A percentile compares a stretch with the other conserved stretches of the same genome.
Conservation (phyloP, 1,284 basidiomycete species). For the Pyrrhoderma lamaoense region DNA sequence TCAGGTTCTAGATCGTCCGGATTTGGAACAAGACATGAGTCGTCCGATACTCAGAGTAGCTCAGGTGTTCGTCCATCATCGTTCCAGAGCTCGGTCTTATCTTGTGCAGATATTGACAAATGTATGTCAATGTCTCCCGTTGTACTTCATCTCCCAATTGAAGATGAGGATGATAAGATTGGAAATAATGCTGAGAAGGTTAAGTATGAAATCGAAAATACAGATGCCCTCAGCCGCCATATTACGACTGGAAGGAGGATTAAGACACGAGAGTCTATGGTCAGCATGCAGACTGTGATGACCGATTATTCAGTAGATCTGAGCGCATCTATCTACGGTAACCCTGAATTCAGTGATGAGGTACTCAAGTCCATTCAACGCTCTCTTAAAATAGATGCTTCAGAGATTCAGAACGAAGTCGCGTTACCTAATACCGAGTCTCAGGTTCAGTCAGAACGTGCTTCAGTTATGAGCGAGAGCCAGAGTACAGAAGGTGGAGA, state of each 20-base stretch:
- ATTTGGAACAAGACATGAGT: slow-evolving; percentile 1
- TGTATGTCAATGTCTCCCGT: slow-evolving; percentile 17
- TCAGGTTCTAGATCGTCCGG: slow-evolving; percentile 7
- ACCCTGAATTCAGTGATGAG: slow-evolving; percentile 21
- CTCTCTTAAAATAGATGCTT: slow-evolving; percentile 13
- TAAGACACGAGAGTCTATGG: slow-evolving; percentile 38
- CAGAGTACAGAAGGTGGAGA: slow-evolving; percentile 37
- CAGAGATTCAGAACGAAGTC: neutral
- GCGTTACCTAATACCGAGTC: neutral
- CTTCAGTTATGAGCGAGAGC: slow-evolving; percentile 3
- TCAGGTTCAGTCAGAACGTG: neutral
- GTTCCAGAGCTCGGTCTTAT: slow-evolving; percentile 9
- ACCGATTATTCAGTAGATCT: slow-evolving; percentile 51
- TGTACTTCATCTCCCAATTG: slow-evolving; percentile 15
- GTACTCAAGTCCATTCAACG: neutral
- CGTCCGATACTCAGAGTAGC: slow-evolving; percentile 9
- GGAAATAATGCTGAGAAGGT: neutral
- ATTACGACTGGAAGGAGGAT: neutral
- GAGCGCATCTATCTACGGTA: slow-evolving; percentile 35
- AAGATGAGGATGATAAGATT: slow-evolving; percentile 2
- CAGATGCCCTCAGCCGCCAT: neutral
- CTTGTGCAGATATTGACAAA: slow-evolving; percentile 15
- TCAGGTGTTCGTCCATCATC: slow-evolving; percentile 6
- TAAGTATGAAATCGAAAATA: neutral
- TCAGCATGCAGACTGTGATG: slow-evolving; percentile 52